Evolutionary conservation across 1,284 basidiomycete genomes (phyloP).

Genomic region (Malassezia slooffiae): DNA sequence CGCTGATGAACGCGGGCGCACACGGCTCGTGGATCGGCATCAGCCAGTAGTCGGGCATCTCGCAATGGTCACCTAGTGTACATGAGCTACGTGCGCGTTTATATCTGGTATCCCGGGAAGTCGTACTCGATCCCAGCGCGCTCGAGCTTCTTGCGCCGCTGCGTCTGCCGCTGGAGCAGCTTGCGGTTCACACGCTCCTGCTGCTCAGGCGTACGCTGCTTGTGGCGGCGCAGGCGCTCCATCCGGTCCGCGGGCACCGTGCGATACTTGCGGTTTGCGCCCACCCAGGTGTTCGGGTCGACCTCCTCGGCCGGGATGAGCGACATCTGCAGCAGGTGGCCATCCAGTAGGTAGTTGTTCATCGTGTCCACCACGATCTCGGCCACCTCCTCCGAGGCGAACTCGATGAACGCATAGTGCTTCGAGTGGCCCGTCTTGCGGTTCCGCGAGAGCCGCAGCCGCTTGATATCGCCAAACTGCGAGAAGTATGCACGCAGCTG

Average conservation of each 20-base stretch:
- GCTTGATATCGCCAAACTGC: conserved; percentile 84
- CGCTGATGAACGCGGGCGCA: conserved; percentile 78
- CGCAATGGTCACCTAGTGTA: no score
- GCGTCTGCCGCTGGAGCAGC: conserved; percentile 64
- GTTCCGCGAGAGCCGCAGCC: conserved; percentile 80
- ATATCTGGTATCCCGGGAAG: conserved; percentile 54
- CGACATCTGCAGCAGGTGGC: conserved; percentile 74
- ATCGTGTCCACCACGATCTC: conserved; percentile 95
- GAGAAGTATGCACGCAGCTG: conserved; percentile 84
- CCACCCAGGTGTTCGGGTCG: conserved; percentile 87
- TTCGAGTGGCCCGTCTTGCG: conserved; percentile 92
- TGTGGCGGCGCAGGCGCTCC: conserved; percentile 62
- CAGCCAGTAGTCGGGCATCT: conserved; percentile 23
- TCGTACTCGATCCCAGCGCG: conserved; percentile 80
- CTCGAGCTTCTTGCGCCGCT: conserved; percentile 66
- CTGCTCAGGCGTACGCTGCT: conserved; percentile 61
- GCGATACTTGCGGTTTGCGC: conserved; percentile 85
- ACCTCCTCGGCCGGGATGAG: conserved; percentile 70
- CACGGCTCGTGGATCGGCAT: conserved; percentile 84
- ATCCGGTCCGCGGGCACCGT: conserved; percentile 64
- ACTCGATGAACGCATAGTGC: conserved; percentile 95
- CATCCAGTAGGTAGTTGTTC: conserved; percentile 95
- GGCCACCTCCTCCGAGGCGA: conserved; percentile 76
- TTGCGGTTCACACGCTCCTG: conserved; percentile 60
- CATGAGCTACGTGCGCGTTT: background rate